Evolutionary conservation across 495 filamentous ascomycete species (phyloP), one percentile per base, ranked within the genome.

Genomic region (Penicillium lagena): DNA sequence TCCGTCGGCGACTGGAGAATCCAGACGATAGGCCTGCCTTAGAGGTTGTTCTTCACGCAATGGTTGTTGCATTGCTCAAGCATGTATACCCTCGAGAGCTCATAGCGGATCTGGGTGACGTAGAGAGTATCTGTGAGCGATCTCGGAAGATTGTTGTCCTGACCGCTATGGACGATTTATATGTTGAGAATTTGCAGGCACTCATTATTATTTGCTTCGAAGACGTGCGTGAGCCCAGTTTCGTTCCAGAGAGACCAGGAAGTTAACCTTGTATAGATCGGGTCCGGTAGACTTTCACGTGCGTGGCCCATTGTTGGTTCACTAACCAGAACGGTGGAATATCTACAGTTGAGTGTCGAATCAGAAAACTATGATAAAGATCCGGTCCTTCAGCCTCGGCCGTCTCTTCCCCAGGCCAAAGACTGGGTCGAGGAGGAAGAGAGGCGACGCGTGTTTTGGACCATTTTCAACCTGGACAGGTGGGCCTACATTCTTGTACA

Each of bases 401-500:
- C 58, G 7, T 63, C 65, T 7, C 35, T 78, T 1, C 35, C 55
- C 7, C 60, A 67, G 0, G 53, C 74, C 1, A 51, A 54, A 32
- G 58, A 58, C 43, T 77, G 75, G 73, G 48, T 46, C 7, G 75
- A 79, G 39, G 50, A 71, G 8, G 76, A 80, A 55, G 74, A 78
- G 49, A 63, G 75, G 12, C 60, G 77, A 7, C 48, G 77, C 9
- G 46, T 70, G 5, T 79, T 79, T 43, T 80, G 76, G 77, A 68
- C 61, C 8, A 58, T 69, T 1, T 79, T 75, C 37, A 63, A 64
- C 15, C 65, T 78, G 17, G 76, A 80, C 46, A 59, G 65, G 13
- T 75, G 22, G 6, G 22, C 22, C 22, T 22, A 6, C 22, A 22
- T 22, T 4, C 22, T 6, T 4, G 4, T 22, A 4, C 6, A 22